These are phyloP conservation scores for Panicum hallii DNA, from an alignment of 202 grass and related monocot genomes.

Conservation along the genomic window DNA sequence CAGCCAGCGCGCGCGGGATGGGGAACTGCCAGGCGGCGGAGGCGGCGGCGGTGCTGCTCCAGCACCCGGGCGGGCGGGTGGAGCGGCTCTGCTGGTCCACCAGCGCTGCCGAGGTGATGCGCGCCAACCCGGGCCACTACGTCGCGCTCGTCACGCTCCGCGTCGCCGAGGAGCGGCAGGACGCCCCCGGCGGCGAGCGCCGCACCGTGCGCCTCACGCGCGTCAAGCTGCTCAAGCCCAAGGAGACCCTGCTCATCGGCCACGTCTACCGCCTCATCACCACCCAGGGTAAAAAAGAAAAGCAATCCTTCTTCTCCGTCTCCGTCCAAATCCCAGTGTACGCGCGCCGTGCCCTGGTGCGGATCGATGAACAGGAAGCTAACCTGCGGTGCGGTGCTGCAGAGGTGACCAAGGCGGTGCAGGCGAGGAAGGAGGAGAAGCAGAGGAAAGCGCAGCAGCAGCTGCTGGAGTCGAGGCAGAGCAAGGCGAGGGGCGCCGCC, in stretches of 20 bases:
- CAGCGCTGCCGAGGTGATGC: conserved; percentile 78
- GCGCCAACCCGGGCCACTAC: conserved; percentile 90
- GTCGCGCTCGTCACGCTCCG: conserved; percentile 85
- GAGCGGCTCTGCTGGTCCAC: conserved; percentile 80
- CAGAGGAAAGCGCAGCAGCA: conserved; percentile 63
- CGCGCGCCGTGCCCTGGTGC: neutral
- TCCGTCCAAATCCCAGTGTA: neutral
- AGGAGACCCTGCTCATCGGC: conserved; percentile 73
- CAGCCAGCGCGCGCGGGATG: conserved; percentile 39
- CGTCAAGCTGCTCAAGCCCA: conserved; percentile 92
- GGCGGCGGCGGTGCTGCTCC: conserved; percentile 71
- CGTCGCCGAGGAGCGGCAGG: conserved; percentile 62
- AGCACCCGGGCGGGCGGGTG: conserved; percentile 78
- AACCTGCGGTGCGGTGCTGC: neutral
- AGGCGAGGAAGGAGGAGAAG: conserved; percentile 82
- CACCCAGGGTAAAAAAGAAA: conserved; percentile 52
- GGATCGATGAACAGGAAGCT: neutral
- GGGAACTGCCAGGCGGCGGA: conserved; percentile 96
- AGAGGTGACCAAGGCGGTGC: conserved; percentile 89
- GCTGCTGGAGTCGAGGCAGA: conserved; percentile 44
- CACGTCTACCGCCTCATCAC: conserved; percentile 92
- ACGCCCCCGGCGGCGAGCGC: conserved; percentile 33
- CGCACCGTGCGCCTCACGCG: conserved; percentile 77
- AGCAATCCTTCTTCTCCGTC: neutral
- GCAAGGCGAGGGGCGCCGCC: conserved; percentile 11